Evolutionary conservation across 2,329 filamentous ascomycete species (phyloP), one percentile per base, ranked within the genome.

Genomic region (Pseudogymnoascus sp.): DNA sequence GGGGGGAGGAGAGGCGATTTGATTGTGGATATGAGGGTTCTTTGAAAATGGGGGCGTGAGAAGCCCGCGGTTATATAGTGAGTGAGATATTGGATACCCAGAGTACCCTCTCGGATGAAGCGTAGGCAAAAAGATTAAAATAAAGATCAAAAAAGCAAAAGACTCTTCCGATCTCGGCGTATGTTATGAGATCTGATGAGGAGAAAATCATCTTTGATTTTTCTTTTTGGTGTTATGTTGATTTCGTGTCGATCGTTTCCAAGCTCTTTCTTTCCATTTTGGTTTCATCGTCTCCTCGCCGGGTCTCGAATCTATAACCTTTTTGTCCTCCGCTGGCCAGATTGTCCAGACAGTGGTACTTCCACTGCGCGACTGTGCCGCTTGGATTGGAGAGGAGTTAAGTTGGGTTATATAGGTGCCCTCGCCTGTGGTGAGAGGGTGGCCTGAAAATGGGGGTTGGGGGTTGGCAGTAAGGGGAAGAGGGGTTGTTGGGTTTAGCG

Each of bases 1-100:
- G 64, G 81, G 44, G n/a, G 44, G 14, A 8, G 44, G 23, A 1
- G 44, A 53, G 23, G 44, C 44, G 23, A 53, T 53, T 53, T 53
- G 44, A 53, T n/a, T 23, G 7, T 4, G 4, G 23, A 8, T 16
- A 53, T 34, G 10, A 34, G 10, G 31, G 11, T 11, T 31, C 3
- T 31, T 53, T 31, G n/a, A 53, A 53, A 23, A 31, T 53, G 7
- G 4, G 8, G 1, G 46, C 8, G 25, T 16, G 46, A 4, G 46
- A 16, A 5, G n/a, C 4, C 8, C 7, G 7, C 3, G 14, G 46
- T 31, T 53, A 53, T 53, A 53, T 53, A 53, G 25, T 53, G 46
- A 53, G 25, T 53, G 46, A 53, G 25, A 53, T 53, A 31, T 53
- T 53, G 46, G 46, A 53, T 53, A 50, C 44, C 46, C 46, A 53